phyloP scores from a whole-genome alignment of 768 basidiomycete species.

The Rhodotorula kratochvilovae region DNA sequence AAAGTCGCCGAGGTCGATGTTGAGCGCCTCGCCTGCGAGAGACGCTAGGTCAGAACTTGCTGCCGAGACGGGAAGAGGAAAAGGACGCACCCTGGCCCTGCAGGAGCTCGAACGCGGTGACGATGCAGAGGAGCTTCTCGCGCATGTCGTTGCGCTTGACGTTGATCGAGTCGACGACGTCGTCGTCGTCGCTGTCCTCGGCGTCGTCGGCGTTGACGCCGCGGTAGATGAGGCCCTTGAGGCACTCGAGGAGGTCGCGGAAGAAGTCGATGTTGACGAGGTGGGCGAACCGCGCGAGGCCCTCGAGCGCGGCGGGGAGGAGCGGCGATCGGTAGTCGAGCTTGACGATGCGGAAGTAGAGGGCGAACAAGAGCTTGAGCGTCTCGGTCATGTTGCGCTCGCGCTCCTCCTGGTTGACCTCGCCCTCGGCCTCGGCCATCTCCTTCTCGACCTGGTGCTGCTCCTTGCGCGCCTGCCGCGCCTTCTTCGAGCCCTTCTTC shows the following conservation, averaged over 20 bases:
- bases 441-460: constrained; percentile 84
- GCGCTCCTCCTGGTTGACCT: constrained; percentile 86
- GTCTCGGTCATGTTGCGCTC: constrained; percentile 88
- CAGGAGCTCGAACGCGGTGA: constrained; percentile 94
- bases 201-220: constrained; percentile 31
- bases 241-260: constrained; percentile 81
- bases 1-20: constrained; percentile 89
- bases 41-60: not conserved
- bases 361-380: constrained; percentile 88
- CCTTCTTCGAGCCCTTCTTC: constrained; percentile 76
- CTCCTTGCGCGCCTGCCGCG: constrained; percentile 77
- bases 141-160: constrained; percentile 39
- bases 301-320: constrained; percentile 79
- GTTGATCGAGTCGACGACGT: constrained; percentile 37
- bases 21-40: constrained; percentile 80
- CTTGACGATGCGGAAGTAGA: constrained; percentile 95
- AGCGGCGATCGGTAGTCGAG: constrained; percentile 64
- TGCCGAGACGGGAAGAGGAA: not conserved
- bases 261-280: constrained; percentile 98
- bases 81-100: constrained; percentile 76
- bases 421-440: constrained; percentile 87
- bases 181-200: constrained; percentile 18
- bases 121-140: constrained; percentile 69
- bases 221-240: constrained; percentile 69
- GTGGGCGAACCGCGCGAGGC: constrained; percentile 88